Conservation (phyloP, 129 eudicot species). For the Silybum marianum region DNA sequence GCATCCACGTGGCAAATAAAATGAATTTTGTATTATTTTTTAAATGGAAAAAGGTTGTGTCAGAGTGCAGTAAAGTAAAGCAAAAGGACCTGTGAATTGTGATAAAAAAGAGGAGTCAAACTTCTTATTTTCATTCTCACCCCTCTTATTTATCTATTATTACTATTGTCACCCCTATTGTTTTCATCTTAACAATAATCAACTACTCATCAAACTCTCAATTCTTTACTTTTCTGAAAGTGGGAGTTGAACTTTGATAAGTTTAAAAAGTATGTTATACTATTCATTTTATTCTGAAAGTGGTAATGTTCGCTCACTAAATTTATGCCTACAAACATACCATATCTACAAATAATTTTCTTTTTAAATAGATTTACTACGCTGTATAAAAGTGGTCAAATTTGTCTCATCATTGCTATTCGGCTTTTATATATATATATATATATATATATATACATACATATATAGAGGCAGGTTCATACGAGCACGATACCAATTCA, state of each 20-base stretch:
- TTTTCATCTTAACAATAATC: background rate
- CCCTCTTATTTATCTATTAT: background rate
- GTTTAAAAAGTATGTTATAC: no score
- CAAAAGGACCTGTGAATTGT: background rate
- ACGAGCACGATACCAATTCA: no score
- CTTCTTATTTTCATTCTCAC: background rate
- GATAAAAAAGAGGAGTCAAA: conserved; percentile 2
- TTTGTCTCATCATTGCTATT: background rate
- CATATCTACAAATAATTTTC: no score
- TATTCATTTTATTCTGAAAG: no score
- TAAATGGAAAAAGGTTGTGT: background rate
- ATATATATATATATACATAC: no score
- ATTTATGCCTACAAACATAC: no score
- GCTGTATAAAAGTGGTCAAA: background rate
- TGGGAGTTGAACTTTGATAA: no score
- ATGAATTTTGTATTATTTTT: background rate
- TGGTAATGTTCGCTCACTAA: no score
- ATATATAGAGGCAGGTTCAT: no score
- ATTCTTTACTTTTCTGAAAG: background rate
- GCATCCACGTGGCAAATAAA: background rate
- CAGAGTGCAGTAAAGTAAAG: background rate
- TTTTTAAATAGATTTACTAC: background rate
- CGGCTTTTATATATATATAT: background rate
- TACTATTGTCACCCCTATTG: background rate
- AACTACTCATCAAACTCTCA: background rate